These are phyloP conservation scores for Colletotrichum noveboracense DNA, from an alignment of 2,329 filamentous ascomycete species.

Conservation along the genomic window DNA sequence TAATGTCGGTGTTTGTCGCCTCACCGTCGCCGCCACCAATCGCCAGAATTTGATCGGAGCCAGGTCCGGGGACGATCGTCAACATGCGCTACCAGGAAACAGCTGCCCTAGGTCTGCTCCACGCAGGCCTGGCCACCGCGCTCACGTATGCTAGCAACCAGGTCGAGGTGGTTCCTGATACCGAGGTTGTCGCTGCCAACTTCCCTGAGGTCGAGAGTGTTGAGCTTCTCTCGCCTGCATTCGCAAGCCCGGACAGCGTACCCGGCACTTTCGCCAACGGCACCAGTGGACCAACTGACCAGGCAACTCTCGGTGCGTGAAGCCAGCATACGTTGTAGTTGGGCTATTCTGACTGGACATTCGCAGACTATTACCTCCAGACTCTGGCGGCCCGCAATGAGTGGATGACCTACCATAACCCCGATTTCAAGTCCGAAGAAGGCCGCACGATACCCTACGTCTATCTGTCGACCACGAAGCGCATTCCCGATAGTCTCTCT, in stretches of 20 bases:
- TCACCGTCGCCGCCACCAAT: neutral
- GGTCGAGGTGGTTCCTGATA: slow-evolving; percentile 25
- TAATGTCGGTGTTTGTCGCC: accelerated
- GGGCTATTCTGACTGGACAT: neutral
- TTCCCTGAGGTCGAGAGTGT: slow-evolving; percentile 17
- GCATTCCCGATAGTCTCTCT: neutral
- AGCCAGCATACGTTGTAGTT: accelerated
- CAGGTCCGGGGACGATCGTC: neutral
- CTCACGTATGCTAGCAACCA: slow-evolving; percentile 31
- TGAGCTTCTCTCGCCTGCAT: slow-evolving; percentile 30
- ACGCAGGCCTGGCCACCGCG: slow-evolving; percentile 22
- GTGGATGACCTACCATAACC: slow-evolving; percentile 27
- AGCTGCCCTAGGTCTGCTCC: slow-evolving; percentile 19
- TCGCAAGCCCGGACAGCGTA: slow-evolving; percentile 25
- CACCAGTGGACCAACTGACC: slow-evolving; percentile 31
- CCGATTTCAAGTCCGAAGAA: slow-evolving; percentile 26
- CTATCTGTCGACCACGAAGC: slow-evolving; percentile 15
- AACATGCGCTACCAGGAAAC: neutral
- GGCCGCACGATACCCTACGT: slow-evolving; percentile 27
- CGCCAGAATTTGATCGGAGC: neutral
- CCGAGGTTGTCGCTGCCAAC: slow-evolving; percentile 23
- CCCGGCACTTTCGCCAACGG: slow-evolving; percentile 30
- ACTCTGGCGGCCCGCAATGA: slow-evolving; percentile 26
- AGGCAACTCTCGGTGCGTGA: slow-evolving; percentile 11
- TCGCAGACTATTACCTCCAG: slow-evolving; percentile 25